Conservation (phyloP, 1,284 basidiomycete species). For the Microbotryum silenes-acaulis region DNA sequence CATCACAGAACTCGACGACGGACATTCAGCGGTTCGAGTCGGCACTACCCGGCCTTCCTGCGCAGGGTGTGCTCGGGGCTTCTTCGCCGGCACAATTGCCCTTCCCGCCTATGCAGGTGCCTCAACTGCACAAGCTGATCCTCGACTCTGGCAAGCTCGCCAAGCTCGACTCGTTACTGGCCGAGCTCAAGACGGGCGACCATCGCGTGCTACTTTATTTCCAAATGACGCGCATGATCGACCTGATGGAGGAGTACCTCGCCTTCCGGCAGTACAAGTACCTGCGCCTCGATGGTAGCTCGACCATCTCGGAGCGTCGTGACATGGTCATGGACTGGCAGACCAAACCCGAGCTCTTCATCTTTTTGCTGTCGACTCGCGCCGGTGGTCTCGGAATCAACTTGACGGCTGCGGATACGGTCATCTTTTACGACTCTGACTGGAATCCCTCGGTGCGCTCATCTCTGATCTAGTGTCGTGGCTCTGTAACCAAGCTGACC, state of each 20-base stretch:
- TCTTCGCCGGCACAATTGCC: constrained; percentile 73
- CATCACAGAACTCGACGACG: constrained; percentile 56
- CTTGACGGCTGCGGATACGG: constrained; percentile 93
- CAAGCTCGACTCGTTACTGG: constrained; percentile 75
- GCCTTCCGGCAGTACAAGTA: constrained; percentile 98
- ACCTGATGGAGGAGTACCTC: constrained; percentile 97
- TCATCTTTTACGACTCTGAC: constrained; percentile 97
- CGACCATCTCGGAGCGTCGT: constrained; percentile 88
- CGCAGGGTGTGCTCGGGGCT: constrained; percentile 59
- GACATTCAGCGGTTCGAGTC: constrained; percentile 51
- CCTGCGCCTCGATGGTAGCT: constrained; percentile 86
- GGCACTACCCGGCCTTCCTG: constrained; percentile 56
- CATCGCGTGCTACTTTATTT: constrained; percentile 96
- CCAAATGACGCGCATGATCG: constrained; percentile 99
- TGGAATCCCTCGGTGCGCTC: constrained; percentile 78
- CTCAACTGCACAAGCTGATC: constrained; percentile 89
- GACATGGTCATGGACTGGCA: constrained; percentile 99
- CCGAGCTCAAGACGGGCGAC: constrained; percentile 85
- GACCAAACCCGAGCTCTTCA: constrained; percentile 88
- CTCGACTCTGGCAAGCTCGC: constrained; percentile 96
- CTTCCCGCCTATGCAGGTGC: constrained; percentile 78
- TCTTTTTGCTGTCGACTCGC: constrained; percentile 91
- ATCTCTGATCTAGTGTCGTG: background rate
- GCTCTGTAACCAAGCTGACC: background rate
- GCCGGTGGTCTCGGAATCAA: constrained; percentile 99